These are phyloP conservation scores for Leptographium wingfieldii DNA, from an alignment of 2,329 filamentous ascomycete genomes.

Conservation along the genomic window DNA sequence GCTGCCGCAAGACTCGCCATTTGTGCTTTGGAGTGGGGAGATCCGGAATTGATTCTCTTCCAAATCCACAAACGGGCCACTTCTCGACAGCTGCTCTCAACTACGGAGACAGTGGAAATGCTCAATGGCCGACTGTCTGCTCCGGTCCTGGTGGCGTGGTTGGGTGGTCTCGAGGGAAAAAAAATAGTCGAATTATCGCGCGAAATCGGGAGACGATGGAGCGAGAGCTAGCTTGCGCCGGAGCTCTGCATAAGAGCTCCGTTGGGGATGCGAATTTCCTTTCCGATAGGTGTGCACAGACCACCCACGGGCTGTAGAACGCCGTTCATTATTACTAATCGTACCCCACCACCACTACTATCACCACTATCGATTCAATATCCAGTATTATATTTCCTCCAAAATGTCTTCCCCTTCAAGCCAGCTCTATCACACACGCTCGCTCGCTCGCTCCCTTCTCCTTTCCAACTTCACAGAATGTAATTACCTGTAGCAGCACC, in stretches of 20 bases:
- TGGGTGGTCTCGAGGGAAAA: not conserved
- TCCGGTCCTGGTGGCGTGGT: too few relatives aligned
- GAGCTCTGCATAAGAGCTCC: not conserved
- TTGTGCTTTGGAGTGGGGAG: not conserved
- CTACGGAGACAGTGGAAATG: not conserved
- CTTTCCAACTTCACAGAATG: conserved; percentile 32
- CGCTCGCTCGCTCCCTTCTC: not conserved
- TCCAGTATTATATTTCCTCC: too few relatives aligned
- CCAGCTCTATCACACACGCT: not conserved
- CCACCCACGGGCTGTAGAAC: not conserved
- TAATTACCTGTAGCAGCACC: conserved; percentile 56
- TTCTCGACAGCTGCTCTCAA: not conserved
- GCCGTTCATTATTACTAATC: not conserved
- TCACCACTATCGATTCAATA: too few relatives aligned
- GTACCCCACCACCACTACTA: not conserved
- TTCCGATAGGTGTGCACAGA: not conserved
- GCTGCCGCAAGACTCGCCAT: conserved; percentile 13
- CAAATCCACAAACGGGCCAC: not conserved
- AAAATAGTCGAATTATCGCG: not conserved
- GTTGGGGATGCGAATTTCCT: not conserved
- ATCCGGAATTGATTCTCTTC: not conserved
- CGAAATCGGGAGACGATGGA: not conserved
- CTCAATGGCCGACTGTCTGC: not conserved
- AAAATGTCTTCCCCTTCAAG: too few relatives aligned
- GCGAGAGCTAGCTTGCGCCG: not conserved